phyloP scores from a whole-genome alignment of 495 filamentous ascomycete genomes.

The Xylaria castorea region DNA sequence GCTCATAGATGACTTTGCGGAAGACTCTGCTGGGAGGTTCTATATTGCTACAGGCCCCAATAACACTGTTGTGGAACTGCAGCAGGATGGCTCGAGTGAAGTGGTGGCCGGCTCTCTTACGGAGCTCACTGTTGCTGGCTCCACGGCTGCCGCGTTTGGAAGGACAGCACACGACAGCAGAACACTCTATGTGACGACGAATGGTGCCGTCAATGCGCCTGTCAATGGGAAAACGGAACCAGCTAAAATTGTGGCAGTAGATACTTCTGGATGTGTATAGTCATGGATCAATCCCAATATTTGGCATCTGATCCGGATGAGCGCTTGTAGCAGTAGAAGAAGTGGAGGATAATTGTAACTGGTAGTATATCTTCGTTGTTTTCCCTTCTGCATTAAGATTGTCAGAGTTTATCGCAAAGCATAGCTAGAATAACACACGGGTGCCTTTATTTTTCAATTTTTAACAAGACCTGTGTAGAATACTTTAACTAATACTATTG shows the following conservation, averaged over 20 bases:
- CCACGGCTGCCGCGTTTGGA: slow-evolving; percentile 43
- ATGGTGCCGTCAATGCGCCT: slow-evolving; percentile 22
- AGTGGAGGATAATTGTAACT: no score
- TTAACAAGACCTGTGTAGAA: no score
- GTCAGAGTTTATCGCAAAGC: no score
- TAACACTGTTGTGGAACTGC: slow-evolving; percentile 38
- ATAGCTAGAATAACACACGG: no score
- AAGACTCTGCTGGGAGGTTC: slow-evolving; percentile 36
- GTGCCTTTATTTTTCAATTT: no score
- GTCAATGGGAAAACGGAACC: slow-evolving; percentile 33
- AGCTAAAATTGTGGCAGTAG: slow-evolving; percentile 39
- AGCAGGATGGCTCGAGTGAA: slow-evolving; percentile 30
- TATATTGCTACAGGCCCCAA: slow-evolving; percentile 41
- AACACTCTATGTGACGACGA: slow-evolving; percentile 34
- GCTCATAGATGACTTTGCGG: slow-evolving; percentile 48
- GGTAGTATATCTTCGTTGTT: no score
- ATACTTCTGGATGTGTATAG: slow-evolving; percentile 14
- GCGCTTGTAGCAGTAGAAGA: no score
- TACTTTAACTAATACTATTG: no score
- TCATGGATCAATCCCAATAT: not conserved
- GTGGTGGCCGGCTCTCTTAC: slow-evolving; percentile 39
- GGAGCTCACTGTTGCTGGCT: slow-evolving; percentile 34
- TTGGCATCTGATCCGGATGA: no score
- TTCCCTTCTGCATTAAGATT: no score
- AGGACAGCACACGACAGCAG: slow-evolving; percentile 29